Base-by-base conservation (phyloP, 1,139 yeast genomes). In the Blastobotrys buckinghamii region DNA sequence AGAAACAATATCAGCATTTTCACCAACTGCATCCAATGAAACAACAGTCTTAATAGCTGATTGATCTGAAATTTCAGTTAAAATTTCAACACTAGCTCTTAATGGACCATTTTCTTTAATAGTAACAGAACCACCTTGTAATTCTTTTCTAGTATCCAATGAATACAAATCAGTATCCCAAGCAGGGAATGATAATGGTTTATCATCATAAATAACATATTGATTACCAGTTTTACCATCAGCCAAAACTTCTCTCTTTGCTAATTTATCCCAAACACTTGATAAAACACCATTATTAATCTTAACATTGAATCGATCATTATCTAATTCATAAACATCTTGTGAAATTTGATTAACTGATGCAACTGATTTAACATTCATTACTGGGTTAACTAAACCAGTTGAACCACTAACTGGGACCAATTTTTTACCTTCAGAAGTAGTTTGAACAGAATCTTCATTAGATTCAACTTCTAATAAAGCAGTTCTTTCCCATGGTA, bases 141-240 rank as follows among this genome's bases (percentile, higher is more conserved):
- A 61, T 55, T 82, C 79, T 50, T 73, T 71, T 62, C 77, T 79
- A 55, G 83, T 85, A 56, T 82, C 84, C 55, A 85, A 75, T 0
- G 95, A 84, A 64, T 79, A 92, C 52, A 89, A 74, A 63, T 92
- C 98, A 0, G 97, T 90, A 64, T 92, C 97, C 97, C 98, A 92
- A 1, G 97, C 97, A 44, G 90, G 96, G 80, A 82, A 90, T 51
- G 77, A 82, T 60, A 88, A 71, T 12, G 97, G 97, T 55, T 88
- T 86, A 65, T 92, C 97, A 55, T 89, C 92, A 60, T 85, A 85
- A 50, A 92, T 63, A 1, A 87, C 78, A 56, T 79, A 81, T 64
- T 85, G 95, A 60, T 87, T 86, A 33, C 89, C 96, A 24, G 67
- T 67, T 19, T 73, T 71, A 2, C 77, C 70, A 5, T 73, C 57